phyloP scores from a whole-genome alignment of 306 rosid species.

The Dryas drummondii region DNA sequence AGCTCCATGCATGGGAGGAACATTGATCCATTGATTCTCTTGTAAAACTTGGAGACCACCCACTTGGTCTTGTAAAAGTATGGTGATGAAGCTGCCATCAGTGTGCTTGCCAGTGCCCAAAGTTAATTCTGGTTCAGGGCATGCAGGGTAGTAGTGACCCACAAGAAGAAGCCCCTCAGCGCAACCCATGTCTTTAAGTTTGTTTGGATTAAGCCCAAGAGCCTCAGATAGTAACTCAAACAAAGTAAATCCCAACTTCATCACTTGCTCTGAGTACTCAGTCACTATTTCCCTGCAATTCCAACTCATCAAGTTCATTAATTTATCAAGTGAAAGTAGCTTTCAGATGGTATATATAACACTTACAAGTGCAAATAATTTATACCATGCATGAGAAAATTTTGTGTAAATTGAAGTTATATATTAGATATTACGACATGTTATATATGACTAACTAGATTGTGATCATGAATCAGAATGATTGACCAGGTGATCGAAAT shows the following conservation, averaged over 20 bases:
- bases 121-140: constrained; percentile 36
- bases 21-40: constrained; percentile 23
- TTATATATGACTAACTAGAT: no score
- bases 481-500: no score
- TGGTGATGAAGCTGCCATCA: constrained; percentile 23
- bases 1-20: constrained; percentile 22
- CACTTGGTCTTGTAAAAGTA: constrained; percentile 35
- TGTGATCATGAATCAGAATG: no score
- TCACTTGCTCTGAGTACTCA: constrained; percentile 23
- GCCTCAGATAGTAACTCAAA: constrained; percentile 33
- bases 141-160: constrained; percentile 36
- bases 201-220: constrained; percentile 17
- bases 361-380: neutral
- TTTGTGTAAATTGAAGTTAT: no score
- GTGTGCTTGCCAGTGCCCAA: constrained; percentile 21
- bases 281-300: constrained; percentile 27
- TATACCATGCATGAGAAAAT: no score
- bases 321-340: neutral
- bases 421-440: no score
- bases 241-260: constrained; percentile 11
- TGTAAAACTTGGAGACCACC: constrained; percentile 39
- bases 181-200: constrained; percentile 23
- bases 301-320: neutral
- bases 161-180: constrained; percentile 11
- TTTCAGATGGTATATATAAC: neutral